These are phyloP conservation scores for Gigaspora rosea DNA, from an alignment of 192 early-diverging fungal species.

Conservation along the genomic window DNA sequence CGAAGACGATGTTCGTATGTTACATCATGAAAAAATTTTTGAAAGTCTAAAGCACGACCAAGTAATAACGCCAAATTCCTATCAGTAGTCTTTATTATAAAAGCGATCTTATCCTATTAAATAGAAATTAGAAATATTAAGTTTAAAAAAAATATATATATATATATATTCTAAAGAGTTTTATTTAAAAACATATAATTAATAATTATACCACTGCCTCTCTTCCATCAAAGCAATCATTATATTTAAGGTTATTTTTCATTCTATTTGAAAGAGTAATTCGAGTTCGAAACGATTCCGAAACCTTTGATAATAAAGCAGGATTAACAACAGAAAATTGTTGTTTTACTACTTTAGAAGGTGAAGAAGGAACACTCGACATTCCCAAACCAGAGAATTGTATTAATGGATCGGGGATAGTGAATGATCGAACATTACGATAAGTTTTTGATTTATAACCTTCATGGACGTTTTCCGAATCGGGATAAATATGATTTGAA, in stretches of 20 bases:
- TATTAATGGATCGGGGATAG: conserved; percentile 31
- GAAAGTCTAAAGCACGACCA: conserved; percentile 86
- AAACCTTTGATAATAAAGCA: conserved; percentile 71
- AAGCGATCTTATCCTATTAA: conserved; percentile 70
- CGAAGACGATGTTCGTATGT: conserved; percentile 82
- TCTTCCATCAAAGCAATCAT: conserved; percentile 81
- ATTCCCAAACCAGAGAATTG: background rate
- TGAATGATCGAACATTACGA: conserved; percentile 26
- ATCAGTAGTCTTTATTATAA: conserved; percentile 81
- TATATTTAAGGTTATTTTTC: conserved; percentile 82
- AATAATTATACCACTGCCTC: conserved; percentile 75
- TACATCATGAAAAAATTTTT: conserved; percentile 93
- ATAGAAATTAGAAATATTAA: conserved; percentile 9
- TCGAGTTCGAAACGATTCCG: conserved; percentile 61
- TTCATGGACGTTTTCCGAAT: conserved; percentile 40
- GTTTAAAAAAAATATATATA: too few relatives aligned
- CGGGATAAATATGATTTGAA: conserved; percentile 6
- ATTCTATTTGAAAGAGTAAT: conserved; percentile 63
- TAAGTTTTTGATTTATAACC: conserved; percentile 1
- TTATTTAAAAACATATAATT: background rate
- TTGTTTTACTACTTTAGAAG: conserved; percentile 19
- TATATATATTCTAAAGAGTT: too few relatives aligned
- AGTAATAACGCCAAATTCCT: conserved; percentile 84
- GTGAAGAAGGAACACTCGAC: conserved; percentile 16
- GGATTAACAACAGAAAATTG: conserved; percentile 63